These are phyloP conservation scores for Globisporangium nodosum DNA, from an alignment of 352 stramenopile genomes.

Conservation along the genomic window DNA sequence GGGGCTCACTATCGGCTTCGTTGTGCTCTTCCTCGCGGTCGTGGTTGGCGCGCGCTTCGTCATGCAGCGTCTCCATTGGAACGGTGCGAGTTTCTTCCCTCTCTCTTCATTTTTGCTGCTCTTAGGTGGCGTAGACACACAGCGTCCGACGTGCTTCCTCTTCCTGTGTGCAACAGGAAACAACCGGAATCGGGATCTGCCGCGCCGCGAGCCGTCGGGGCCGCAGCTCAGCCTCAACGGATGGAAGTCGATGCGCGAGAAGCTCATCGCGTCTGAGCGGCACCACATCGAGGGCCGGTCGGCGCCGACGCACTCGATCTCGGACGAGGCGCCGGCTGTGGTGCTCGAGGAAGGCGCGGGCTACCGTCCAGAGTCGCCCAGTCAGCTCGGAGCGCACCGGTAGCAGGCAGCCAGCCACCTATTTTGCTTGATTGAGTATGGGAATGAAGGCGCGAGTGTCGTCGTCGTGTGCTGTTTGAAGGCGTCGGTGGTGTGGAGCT, in stretches of 20 bases:
- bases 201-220: conserved; percentile 14
- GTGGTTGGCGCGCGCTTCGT: conserved; percentile 9
- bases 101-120: neutral
- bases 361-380: conserved; percentile 19
- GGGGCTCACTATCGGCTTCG: conserved; percentile 6
- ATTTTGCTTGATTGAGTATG: neutral
- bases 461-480: too few species aligned
- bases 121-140: neutral
- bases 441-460: too few species aligned
- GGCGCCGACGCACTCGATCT: conserved; percentile 4
- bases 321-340: conserved; percentile 7
- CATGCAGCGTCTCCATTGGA: conserved; percentile 8
- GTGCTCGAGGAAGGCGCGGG: conserved; percentile 20
- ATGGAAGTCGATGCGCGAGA: conserved; percentile 51
- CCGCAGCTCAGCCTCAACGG: conserved; percentile 36
- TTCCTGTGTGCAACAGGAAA: neutral
- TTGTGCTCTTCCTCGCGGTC: conserved; percentile 6
- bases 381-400: conserved; percentile 8
- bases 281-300: conserved; percentile 15
- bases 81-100: conserved; percentile 1
- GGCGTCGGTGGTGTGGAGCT: too few species aligned
- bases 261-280: conserved; percentile 46
- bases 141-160: neutral
- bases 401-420: neutral
- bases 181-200: neutral